phyloP scores from a whole-genome alignment of 164 flowering plant species.

The Nymphaea colorata region DNA sequence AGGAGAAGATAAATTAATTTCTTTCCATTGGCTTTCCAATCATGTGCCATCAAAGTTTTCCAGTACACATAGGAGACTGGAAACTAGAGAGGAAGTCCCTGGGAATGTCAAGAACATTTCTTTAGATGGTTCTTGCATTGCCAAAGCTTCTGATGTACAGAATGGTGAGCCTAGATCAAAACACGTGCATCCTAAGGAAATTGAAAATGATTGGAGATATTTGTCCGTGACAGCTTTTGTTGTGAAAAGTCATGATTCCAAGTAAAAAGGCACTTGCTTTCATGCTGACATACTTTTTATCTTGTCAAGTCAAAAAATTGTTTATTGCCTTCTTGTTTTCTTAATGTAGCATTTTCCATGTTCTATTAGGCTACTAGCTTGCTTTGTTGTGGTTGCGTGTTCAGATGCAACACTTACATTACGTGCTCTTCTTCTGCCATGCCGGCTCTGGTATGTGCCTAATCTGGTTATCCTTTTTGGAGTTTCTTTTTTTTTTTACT shows the following conservation, averaged over 20 bases:
- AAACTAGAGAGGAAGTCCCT: conserved; percentile 8
- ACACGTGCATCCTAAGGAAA: conserved; percentile 16
- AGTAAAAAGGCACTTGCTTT: conserved; percentile 21
- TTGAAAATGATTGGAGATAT: conserved; percentile 95
- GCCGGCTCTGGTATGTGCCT: conserved; percentile 57
- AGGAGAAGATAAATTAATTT: conserved; percentile 24
- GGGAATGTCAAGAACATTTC: conserved; percentile 10
- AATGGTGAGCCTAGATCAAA: conserved; percentile 12
- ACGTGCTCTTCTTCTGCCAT: conserved; percentile 79
- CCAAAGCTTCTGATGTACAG: conserved; percentile 4
- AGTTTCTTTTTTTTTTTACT: no score
- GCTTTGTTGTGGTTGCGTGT: conserved; percentile 81
- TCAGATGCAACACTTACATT: conserved; percentile 81
- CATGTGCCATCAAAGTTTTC: conserved; percentile 74
- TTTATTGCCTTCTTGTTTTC: background rate
- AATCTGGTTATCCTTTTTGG: background rate
- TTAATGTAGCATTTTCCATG: conserved; percentile 1
- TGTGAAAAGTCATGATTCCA: conserved; percentile 45
- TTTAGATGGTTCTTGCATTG: conserved; percentile 5
- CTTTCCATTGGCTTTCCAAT: conserved; percentile 93
- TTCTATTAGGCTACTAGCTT: conserved; percentile 53
- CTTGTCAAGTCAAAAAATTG: conserved; percentile 1
- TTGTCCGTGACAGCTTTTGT: conserved; percentile 93
- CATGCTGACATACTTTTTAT: background rate
- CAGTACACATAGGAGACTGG: conserved; percentile 16